A percentile compares a stretch with the other conserved stretches of the same genome.
phyloP scores from a whole-genome alignment of 2,329 filamentous ascomycete species.

The Pseudonectria buxi region DNA sequence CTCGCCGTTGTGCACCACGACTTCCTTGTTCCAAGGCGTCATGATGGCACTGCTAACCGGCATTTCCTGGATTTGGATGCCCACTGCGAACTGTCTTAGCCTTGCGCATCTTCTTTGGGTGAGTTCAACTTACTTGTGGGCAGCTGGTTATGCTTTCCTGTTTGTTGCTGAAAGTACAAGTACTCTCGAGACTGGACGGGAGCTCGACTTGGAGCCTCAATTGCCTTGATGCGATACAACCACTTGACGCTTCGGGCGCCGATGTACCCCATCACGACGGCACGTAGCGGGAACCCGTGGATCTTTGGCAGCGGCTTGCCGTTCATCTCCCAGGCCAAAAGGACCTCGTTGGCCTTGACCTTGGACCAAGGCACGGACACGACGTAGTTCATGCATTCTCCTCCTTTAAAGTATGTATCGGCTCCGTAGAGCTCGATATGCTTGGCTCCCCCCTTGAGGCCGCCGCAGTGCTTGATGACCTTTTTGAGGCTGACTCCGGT shows the following conservation, averaged over 20 bases:
- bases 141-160: constrained; percentile 64
- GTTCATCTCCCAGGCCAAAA: constrained; percentile 68
- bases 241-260: constrained; percentile 59
- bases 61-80: constrained; percentile 66
- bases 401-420: constrained; percentile 67
- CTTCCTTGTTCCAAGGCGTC: constrained; percentile 53
- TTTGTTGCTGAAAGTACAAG: constrained; percentile 61
- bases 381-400: constrained; percentile 58
- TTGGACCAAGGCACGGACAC: constrained; percentile 63
- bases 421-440: constrained; percentile 64
- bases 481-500: constrained; percentile 61
- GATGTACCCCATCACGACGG: constrained; percentile 60
- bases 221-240: constrained; percentile 57
- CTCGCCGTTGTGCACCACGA: constrained; percentile 52
- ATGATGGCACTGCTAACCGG: constrained; percentile 62
- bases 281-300: constrained; percentile 58
- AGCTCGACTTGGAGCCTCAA: constrained; percentile 46
- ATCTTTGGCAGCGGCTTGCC: constrained; percentile 56
- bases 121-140: too few relatives aligned
- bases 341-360: constrained; percentile 58
- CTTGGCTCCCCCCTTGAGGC: constrained; percentile 44
- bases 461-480: constrained; percentile 64
- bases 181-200: constrained; percentile 62
- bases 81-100: constrained; percentile 46
- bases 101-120: too few relatives aligned